phyloP scores from a whole-genome alignment of 1,284 basidiomycete genomes.

The Entoloma clypeatum region DNA sequence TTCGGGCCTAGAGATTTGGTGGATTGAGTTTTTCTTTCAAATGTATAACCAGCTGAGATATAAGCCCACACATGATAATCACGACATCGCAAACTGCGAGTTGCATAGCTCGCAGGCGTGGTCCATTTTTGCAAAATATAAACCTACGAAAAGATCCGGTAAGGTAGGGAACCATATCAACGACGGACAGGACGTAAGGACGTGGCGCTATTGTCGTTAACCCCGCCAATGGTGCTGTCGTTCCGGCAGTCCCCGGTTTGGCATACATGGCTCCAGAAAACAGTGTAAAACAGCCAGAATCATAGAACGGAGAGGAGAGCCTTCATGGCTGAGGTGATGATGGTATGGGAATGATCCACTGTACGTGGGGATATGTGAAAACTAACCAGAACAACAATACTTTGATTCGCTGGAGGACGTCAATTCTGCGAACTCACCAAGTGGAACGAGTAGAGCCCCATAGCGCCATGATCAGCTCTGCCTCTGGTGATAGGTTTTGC shows the following conservation, averaged over 20 bases:
- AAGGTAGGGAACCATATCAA: neutral
- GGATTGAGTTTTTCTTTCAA: too few relatives aligned
- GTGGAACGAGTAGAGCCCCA: slow-evolving; percentile 65
- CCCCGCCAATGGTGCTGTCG: slow-evolving; percentile 72
- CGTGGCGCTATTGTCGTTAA: slow-evolving; percentile 67
- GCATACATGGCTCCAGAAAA: slow-evolving; percentile 59
- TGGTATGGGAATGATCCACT: slow-evolving; percentile 73
- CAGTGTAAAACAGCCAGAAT: slow-evolving; percentile 77
- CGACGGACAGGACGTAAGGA: slow-evolving; percentile 40
- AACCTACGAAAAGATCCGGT: slow-evolving; percentile 26
- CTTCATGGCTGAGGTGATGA: slow-evolving; percentile 76
- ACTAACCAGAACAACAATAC: slow-evolving; percentile 72
- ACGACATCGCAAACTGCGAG: slow-evolving; percentile 31
- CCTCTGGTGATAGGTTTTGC: slow-evolving; percentile 61
- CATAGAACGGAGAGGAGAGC: slow-evolving; percentile 60
- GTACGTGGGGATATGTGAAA: slow-evolving; percentile 63
- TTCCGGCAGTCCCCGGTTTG: slow-evolving; percentile 66
- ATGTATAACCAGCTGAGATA: too few relatives aligned
- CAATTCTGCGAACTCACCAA: slow-evolving; percentile 35
- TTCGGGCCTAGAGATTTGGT: too few relatives aligned
- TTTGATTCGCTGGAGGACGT: slow-evolving; percentile 23
- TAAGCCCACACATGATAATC: too few relatives aligned
- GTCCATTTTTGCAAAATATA: slow-evolving; percentile 35
- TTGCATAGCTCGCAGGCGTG: slow-evolving; percentile 27
- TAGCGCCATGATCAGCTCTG: slow-evolving; percentile 61